These are phyloP conservation scores for Populus trichocarpa DNA, from an alignment of 441 rosid genomes.

Conservation along the genomic window DNA sequence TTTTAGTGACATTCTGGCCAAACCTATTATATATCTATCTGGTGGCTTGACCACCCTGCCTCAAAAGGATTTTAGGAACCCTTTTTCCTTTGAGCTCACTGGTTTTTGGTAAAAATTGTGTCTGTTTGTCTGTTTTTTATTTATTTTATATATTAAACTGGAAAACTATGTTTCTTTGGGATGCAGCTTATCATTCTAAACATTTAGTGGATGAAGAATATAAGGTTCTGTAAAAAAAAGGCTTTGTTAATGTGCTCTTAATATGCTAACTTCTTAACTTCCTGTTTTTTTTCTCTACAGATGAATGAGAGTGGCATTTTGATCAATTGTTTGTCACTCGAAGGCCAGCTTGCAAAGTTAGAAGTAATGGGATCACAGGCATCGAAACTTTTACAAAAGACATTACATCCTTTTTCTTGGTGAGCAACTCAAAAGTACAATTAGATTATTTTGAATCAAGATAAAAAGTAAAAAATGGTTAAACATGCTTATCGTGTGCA, in stretches of 20 bases:
- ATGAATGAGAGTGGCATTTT: constrained; percentile 46
- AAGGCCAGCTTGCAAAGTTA: constrained; percentile 78
- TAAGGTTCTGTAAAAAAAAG: background rate
- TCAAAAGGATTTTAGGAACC: background rate
- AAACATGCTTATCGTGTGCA: constrained; percentile 30
- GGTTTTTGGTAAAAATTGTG: background rate
- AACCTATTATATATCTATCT: background rate
- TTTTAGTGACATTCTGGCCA: background rate
- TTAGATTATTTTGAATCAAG: constrained; percentile 3
- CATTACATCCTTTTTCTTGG: constrained; percentile 46
- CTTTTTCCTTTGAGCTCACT: background rate
- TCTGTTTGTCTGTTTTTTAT: background rate
- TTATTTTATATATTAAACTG: background rate
- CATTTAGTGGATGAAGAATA: background rate
- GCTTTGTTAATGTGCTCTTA: background rate
- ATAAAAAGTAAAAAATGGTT: constrained; percentile 14
- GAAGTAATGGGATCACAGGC: constrained; percentile 74
- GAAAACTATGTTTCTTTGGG: background rate
- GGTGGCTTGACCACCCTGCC: background rate
- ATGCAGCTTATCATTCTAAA: background rate
- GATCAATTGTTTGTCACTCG: constrained; percentile 60
- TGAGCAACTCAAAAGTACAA: constrained; percentile 32
- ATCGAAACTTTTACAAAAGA: constrained; percentile 62
- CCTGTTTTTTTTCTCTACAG: constrained; percentile 31
- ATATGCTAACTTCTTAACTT: background rate